Conservation (phyloP, 2,329 filamentous ascomycete genomes). For the Fonsecaea multimorphosa region DNA sequence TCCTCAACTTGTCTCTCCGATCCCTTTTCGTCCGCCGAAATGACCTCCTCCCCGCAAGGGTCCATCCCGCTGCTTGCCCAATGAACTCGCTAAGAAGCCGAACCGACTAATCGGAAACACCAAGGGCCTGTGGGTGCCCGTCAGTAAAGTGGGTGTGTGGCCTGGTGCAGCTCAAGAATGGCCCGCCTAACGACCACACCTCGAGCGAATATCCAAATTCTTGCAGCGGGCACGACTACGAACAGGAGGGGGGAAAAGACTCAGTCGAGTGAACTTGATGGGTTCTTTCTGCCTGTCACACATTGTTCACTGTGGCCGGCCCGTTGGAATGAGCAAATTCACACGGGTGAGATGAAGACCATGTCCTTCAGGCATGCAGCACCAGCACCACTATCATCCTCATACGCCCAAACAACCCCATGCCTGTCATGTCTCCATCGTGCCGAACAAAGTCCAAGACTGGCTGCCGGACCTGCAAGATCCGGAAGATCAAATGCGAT, state of each 20-base stretch:
- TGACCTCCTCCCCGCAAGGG: not conserved
- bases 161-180: not conserved
- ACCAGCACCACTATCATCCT: not conserved
- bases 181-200: not conserved
- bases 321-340: not conserved
- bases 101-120: not conserved
- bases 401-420: not conserved
- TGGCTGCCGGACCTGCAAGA: constrained; percentile 29
- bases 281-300: too few species aligned
- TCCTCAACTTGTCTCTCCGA: too few species aligned
- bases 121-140: not conserved
- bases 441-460: constrained; percentile 14
- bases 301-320: too few species aligned
- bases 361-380: not conserved
- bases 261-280: too few species aligned
- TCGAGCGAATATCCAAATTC: too few species aligned
- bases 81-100: not conserved
- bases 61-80: not conserved
- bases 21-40: too few species aligned
- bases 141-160: too few species aligned
- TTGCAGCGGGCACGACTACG: not conserved
- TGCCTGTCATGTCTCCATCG: not conserved
- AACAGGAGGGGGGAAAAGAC: too few species aligned
- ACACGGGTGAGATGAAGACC: not conserved
- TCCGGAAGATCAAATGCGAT: constrained; percentile 47